phyloP scores from a whole-genome alignment of 2,329 filamentous ascomycete species.

The Aureobasidium musti region DNA sequence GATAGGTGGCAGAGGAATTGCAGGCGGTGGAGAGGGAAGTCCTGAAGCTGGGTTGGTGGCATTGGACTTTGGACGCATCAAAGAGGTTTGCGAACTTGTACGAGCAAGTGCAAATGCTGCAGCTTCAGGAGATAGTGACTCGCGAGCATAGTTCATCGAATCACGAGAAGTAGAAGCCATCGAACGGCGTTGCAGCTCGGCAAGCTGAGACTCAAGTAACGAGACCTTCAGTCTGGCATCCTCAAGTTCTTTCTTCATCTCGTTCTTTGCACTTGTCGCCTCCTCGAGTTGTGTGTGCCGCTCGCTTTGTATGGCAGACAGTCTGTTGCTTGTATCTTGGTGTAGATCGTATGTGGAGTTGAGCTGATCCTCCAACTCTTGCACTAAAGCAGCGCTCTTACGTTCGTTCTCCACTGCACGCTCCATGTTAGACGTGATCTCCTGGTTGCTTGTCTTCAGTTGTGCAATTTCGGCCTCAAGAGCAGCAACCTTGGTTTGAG shows the following conservation, averaged over 20 bases:
- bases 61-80: conserved; percentile 53
- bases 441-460: conserved; percentile 54
- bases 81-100: conserved; percentile 42
- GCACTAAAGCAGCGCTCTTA: conserved; percentile 88
- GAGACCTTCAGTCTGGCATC: conserved; percentile 76
- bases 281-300: conserved; percentile 48
- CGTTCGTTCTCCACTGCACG: conserved; percentile 68
- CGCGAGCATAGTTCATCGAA: conserved; percentile 38
- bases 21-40: conserved; percentile 88
- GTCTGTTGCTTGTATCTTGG: conserved; percentile 77
- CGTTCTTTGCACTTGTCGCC: conserved; percentile 45
- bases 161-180: conserved; percentile 37
- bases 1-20: conserved; percentile 91
- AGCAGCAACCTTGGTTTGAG: conserved; percentile 43
- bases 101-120: conserved; percentile 50
- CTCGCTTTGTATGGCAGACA: conserved; percentile 66
- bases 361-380: conserved; percentile 95
- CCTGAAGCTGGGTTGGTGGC: conserved; percentile 73
- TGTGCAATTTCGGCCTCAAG: conserved; percentile 50
- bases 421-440: conserved; percentile 60
- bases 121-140: conserved; percentile 50
- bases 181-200: conserved; percentile 50
- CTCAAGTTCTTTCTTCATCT: conserved; percentile 65
- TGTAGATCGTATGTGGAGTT: conserved; percentile 94
- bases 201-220: conserved; percentile 70